Base-by-base conservation (phyloP, 257 asterid species). In the Plectranthus barbatus region DNA sequence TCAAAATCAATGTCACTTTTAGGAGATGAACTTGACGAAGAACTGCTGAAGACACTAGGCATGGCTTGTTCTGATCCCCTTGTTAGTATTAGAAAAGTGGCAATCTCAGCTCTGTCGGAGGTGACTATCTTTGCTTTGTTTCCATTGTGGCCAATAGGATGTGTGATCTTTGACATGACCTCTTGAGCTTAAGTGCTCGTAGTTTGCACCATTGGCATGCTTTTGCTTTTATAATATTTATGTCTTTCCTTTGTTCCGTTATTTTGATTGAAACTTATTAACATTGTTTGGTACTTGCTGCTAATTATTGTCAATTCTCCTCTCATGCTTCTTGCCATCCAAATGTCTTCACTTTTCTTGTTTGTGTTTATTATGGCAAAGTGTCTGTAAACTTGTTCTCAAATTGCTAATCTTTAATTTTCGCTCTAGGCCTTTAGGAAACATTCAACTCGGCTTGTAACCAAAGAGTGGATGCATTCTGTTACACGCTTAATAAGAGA, bases 11-110 rank as follows among this genome's bases (percentile, higher is more conserved):
- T 79, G 50, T 74, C 77, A 7, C 75, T 83, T 68, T 45, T 83
- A 47, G 93, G 87, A 60, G 85, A 87, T 37, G 79, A 86, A 52
- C 83, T 81, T 51, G 95, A 89, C 34, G 90, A 65, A 68, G 91
- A 83, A 51, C 78, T 89, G 75, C 78, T 92, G 57, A 86, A 79
- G 74, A 83, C 85, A 57, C 84, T 89, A 51, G 93, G 97, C 80
- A 75, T 89, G 80, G 86, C 95, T 65, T 92, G 99, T 75, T 85
- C 95, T 17, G 97, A 92, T 77, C 96, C 97, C 57, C 96, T 92
- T 72, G 88, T 92, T 77, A 92, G 99, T 81, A 92, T 89, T 34
- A 79, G 99, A 72, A 92, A 89, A 82, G 94, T 80, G 46, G 99
- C 96, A 49, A 60, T 85, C 24, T 76, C 87, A 15, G 94, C 99